phyloP scores from a whole-genome alignment of 352 stramenopile species.

The Globisporangium iwayamae region DNA sequence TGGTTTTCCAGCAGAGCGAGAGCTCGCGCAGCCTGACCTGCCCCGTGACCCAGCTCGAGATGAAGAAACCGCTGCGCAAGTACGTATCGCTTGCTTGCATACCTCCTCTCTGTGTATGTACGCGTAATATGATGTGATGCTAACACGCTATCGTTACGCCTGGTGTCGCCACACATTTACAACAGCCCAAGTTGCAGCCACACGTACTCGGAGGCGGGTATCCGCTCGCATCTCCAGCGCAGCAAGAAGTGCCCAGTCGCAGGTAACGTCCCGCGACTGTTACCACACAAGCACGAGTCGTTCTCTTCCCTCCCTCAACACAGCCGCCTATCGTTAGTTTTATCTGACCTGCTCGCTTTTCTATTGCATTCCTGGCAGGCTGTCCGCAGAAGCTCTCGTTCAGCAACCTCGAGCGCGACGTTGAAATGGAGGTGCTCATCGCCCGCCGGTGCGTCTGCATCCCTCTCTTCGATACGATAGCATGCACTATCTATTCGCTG shows the following conservation, averaged over 20 bases:
- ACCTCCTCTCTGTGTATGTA: not conserved
- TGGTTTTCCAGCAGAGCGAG: constrained; percentile 80
- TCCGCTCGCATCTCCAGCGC: constrained; percentile 62
- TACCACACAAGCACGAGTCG: not conserved
- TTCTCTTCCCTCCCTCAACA: not conserved
- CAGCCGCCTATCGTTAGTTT: not conserved
- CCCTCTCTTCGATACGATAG: not conserved
- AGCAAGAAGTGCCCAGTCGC: constrained; percentile 78
- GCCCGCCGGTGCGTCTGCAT: constrained; percentile 33
- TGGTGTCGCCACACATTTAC: not conserved
- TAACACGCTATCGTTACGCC: not conserved
- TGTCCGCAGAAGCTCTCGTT: constrained; percentile 63
- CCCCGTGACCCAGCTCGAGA: constrained; percentile 79
- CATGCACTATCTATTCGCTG: not conserved
- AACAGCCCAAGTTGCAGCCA: constrained; percentile 66
- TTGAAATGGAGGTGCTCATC: constrained; percentile 86
- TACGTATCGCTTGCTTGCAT: constrained; percentile 20
- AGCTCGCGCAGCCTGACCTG: constrained; percentile 70
- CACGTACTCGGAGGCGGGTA: constrained; percentile 80
- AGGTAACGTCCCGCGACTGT: constrained; percentile 22
- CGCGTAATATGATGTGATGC: not conserved
- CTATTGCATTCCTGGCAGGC: constrained; percentile 26
- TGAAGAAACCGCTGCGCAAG: constrained; percentile 75
- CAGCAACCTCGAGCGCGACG: constrained; percentile 67
- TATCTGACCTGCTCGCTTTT: not conserved